phyloP scores from a whole-genome alignment of 257 asterid species.

The Petunia secreta region DNA sequence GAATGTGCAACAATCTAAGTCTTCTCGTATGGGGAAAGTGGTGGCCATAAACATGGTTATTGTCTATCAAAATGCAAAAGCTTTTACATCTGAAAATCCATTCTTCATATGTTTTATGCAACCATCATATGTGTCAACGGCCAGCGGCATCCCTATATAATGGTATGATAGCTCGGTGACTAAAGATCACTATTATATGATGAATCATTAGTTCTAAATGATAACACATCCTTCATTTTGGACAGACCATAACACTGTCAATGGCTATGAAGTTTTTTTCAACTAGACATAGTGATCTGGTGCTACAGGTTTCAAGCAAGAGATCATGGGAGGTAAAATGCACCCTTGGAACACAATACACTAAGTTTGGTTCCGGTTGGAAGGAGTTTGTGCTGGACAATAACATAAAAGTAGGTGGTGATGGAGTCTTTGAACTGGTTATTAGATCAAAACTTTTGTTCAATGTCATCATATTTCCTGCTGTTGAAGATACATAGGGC shows the following conservation, averaged over 20 bases:
- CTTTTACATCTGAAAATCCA: constrained; percentile 26
- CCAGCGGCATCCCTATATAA: background rate
- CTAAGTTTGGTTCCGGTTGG: constrained; percentile 24
- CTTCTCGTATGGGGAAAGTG: background rate
- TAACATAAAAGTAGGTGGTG: background rate
- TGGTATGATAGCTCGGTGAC: constrained; percentile 20
- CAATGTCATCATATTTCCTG: too few species aligned
- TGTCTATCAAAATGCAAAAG: constrained; percentile 26
- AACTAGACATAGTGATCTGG: too few species aligned
- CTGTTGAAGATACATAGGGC: background rate
- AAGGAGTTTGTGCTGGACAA: constrained; percentile 33
- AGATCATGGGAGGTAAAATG: constrained; percentile 20
- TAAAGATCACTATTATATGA: background rate
- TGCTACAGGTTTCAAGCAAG: background rate
- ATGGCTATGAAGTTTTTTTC: too few species aligned
- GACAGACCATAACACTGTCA: too few species aligned
- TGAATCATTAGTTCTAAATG: background rate
- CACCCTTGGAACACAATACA: background rate
- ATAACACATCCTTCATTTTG: too few species aligned
- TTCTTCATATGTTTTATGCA: constrained; percentile 35
- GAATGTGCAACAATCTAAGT: background rate
- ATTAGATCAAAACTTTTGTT: too few species aligned
- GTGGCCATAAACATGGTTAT: background rate
- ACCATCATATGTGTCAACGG: constrained; percentile 25
- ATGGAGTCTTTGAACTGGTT: background rate